phyloP scores from a whole-genome alignment of 192 early-diverging fungal genomes.

The Backusella morwellensis region DNA sequence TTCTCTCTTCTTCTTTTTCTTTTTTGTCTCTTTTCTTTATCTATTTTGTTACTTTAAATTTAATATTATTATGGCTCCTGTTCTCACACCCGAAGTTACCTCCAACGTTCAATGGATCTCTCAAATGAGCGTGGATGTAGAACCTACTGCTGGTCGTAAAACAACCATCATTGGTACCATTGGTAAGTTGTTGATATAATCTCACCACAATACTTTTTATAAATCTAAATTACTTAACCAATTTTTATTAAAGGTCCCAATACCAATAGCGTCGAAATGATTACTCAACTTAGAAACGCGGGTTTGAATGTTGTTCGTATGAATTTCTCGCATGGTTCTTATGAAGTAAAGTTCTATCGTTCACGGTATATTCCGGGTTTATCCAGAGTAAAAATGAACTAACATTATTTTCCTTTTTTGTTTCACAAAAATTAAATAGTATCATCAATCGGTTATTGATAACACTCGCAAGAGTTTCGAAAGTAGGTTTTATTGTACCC shows the following conservation, averaged over 20 bases:
- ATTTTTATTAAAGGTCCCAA: conserved; percentile 48
- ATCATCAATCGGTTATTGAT: conserved; percentile 62
- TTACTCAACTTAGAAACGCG: conserved; percentile 68
- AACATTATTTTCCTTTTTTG: neutral
- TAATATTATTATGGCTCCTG: neutral
- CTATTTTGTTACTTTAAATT: neutral
- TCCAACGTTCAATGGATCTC: conserved; percentile 74
- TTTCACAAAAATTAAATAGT: conserved; percentile 30
- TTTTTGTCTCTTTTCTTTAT: neutral
- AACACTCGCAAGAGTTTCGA: conserved; percentile 44
- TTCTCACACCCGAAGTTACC: conserved; percentile 37
- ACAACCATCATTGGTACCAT: conserved; percentile 84
- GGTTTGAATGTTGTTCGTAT: conserved; percentile 87
- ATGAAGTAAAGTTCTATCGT: conserved; percentile 38
- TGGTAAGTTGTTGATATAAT: conserved; percentile 32
- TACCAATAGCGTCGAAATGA: conserved; percentile 77
- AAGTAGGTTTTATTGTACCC: conserved; percentile 36
- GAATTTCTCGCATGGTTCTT: conserved; percentile 65
- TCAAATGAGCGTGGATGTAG: conserved; percentile 58
- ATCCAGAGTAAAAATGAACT: neutral
- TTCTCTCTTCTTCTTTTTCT: neutral
- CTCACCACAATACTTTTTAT: neutral
- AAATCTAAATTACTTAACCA: neutral
- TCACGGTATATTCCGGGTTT: neutral
- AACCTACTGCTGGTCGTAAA: conserved; percentile 64